Conservation (phyloP, 1,284 basidiomycete genomes). For the Ceratobasidium sp. region DNA sequence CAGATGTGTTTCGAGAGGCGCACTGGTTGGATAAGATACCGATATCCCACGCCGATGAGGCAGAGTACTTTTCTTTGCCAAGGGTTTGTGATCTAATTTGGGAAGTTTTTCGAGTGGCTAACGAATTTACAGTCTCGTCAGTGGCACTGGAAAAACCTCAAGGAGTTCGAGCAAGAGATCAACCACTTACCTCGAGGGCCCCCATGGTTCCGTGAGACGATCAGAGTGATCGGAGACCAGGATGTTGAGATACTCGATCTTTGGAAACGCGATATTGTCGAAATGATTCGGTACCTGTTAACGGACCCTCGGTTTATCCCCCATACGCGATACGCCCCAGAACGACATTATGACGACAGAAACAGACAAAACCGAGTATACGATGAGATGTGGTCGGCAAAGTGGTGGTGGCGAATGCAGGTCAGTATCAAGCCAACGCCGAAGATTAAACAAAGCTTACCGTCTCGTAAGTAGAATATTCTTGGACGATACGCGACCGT, state of each 20-base stretch:
- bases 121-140: not conserved
- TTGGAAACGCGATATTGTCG: conserved; percentile 56
- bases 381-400: conserved; percentile 34
- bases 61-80: not conserved
- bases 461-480: conserved; percentile 18
- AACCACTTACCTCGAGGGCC: conserved; percentile 52
- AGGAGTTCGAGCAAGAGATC: conserved; percentile 49
- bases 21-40: not conserved
- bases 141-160: conserved; percentile 50
- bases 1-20: not conserved
- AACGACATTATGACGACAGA: not conserved
- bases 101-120: not conserved
- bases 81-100: not conserved
- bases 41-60: not conserved
- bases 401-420: conserved; percentile 47
- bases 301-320: conserved; percentile 20
- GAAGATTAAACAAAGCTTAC: not conserved
- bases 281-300: conserved; percentile 54
- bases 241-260: conserved; percentile 53
- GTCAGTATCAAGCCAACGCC: not conserved
- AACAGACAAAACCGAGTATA: not conserved
- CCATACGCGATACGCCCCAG: conserved; percentile 29
- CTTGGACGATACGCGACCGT: conserved; percentile 12
- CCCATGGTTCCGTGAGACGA: conserved; percentile 51
- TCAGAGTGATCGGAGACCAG: conserved; percentile 52